Conservation (phyloP, 305 asterid genomes). For the Caryopteris hybrid region DNA sequence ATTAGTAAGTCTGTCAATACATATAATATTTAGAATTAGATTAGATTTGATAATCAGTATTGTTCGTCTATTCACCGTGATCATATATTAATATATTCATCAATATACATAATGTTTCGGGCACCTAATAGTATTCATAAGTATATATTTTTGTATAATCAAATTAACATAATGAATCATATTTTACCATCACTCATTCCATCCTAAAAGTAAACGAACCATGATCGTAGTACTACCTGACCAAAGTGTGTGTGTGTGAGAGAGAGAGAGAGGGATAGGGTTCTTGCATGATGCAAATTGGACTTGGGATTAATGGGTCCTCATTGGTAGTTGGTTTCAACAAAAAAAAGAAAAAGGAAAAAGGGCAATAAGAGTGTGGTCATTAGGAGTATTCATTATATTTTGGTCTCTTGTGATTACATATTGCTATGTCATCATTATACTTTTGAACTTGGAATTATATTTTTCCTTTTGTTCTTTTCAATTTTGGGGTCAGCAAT, state of each 20-base stretch:
- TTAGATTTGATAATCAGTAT: too few species aligned
- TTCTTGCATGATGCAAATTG: conserved; percentile 27
- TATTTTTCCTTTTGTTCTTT: not conserved
- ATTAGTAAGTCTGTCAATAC: too few species aligned
- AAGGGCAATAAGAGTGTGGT: conserved; percentile 13
- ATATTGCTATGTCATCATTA: conserved; percentile 24
- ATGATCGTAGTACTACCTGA: not conserved
- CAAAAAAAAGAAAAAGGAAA: too few species aligned
- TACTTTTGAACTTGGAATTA: conserved; percentile 2
- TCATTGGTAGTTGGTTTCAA: not conserved
- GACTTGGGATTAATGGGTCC: conserved; percentile 16
- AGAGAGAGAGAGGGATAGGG: too few species aligned
- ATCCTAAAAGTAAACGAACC: not conserved
- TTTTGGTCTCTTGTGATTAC: conserved; percentile 26
- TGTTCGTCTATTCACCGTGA: too few species aligned
- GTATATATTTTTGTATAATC: too few species aligned
- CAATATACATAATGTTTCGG: too few species aligned
- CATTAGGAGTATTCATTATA: conserved; percentile 18
- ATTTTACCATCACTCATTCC: not conserved
- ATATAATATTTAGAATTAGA: too few species aligned
- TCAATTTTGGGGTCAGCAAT: not conserved
- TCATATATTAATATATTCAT: too few species aligned
- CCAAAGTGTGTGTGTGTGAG: not conserved
- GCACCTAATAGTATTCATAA: too few species aligned
- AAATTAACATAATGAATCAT: too few species aligned